Evolutionary conservation across 192 early-diverging fungal genomes (phyloP), one percentile per base, ranked within the genome.

Genomic region (Linnemannia exigua): DNA sequence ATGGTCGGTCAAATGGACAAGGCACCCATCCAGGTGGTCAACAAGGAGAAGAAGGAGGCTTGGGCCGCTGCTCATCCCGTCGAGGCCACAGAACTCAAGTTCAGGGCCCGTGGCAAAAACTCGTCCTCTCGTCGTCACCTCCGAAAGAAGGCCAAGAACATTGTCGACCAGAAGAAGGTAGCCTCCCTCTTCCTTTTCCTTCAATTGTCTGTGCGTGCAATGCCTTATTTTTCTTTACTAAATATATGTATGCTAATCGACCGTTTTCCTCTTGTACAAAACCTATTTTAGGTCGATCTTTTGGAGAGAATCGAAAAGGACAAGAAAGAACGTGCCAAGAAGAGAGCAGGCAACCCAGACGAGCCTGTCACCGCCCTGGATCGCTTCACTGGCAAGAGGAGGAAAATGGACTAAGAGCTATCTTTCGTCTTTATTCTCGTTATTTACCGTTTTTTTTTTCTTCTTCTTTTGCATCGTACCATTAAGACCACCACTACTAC

Each of bases 1-100:
- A 90, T 95, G 47, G 91, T 99, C 44, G 98, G 97, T 51, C 91
- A 92, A 35, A 84, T 97, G 71, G 97, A 96, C 84, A 90, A 92
- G 61, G 90, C 91, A 3, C 88, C 93, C 16, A 86, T 87, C 38
- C 94, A 95, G 37, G 87, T 95, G 35, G 66, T 93, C 68, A 79
- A 73, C 58, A 91, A 92, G 79, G 94, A 95, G 75, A 74, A 87
- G 75, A 82, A 90, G 72, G 76, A 92, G 67, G 95, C 92, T 22
- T 91, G 88, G 83, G 93, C 91, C 44, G 92, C 89, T 25, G 77
- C 86, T 15, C 2, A 90, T 31, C 89, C 90, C 15, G 70, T 74
- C 28, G 84, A 94, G 63, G 77, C 54, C 69, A 90, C 88, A 48
- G 91, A 90, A 70, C 93, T 93, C 51, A 88, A 85, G 75, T 91